Conservation (phyloP, 805 yeast species). For the Starmerella potacharoeniae region DNA sequence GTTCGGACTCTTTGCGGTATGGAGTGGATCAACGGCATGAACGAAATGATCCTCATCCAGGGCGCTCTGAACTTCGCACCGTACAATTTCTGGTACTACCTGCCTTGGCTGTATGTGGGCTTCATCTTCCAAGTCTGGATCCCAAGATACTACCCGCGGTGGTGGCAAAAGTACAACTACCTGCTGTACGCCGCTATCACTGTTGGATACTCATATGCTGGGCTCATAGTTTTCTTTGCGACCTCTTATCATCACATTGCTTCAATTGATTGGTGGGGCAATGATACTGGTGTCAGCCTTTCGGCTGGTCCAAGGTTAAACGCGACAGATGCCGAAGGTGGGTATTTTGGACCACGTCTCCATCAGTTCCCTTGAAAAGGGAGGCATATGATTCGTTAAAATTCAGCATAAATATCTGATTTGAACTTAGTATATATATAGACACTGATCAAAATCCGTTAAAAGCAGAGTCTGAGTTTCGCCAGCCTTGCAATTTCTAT, state of each 20-base stretch:
- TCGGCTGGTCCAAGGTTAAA: background rate
- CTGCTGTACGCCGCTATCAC: slow-evolving; percentile 38
- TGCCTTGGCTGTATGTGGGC: slow-evolving; percentile 33
- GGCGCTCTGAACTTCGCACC: slow-evolving; percentile 32
- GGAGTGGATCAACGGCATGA: slow-evolving; percentile 7
- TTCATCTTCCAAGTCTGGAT: slow-evolving; percentile 36
- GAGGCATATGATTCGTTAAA: no score
- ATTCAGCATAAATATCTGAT: no score
- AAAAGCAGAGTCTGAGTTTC: no score
- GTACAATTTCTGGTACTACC: slow-evolving; percentile 35
- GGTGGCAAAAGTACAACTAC: slow-evolving; percentile 47
- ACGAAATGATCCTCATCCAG: slow-evolving; percentile 16
- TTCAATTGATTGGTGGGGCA: slow-evolving; percentile 41
- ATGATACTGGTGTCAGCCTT: slow-evolving; percentile 18
- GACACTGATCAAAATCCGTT: no score
- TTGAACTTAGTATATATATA: no score
- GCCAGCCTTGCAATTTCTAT: no score
- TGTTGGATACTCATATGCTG: slow-evolving; percentile 41
- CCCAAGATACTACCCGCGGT: slow-evolving; percentile 33
- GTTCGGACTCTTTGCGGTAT: slow-evolving; percentile 26
- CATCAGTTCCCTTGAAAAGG: slow-evolving; percentile 8
- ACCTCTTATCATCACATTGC: slow-evolving; percentile 28
- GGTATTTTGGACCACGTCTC: slow-evolving; percentile 12
- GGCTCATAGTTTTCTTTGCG: slow-evolving; percentile 35
- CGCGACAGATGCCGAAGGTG: background rate